Evolutionary conservation across 257 asterid genomes (phyloP), one percentile per base, ranked within the genome.

Genomic region (Salvia rosmarinus): DNA sequence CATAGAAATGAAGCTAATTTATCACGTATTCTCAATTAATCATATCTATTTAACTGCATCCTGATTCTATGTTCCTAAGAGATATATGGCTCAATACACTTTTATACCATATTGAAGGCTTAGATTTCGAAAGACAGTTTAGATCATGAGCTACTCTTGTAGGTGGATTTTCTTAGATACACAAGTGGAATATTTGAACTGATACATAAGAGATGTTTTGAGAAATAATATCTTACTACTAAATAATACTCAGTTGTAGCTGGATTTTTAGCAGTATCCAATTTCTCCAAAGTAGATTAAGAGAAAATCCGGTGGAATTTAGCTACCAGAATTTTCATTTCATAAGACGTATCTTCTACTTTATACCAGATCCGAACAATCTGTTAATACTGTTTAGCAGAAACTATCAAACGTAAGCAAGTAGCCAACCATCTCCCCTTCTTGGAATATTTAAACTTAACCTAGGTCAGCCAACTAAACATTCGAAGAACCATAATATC

Each of bases 281-380:
- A 49, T 37, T 62, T 39, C 55, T 72, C 57, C 71, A 72, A 47
- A 20, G 11, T 37, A 62, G 43, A 62, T 50, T 9, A 23, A 35
- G n/a, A 20, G 46, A 50, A 49, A 63, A 54, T 28, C 13, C n/a
- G 10, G 14, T 25, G 40, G 49, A 19, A 30, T 32, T 20, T 21
- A 72, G 30, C 37, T 62, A 54, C 14, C 61, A 44, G 39, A 20
- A 17, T 20, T 55, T 35, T 5, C 32, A 28, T 67, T 50, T 12
- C 52, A 51, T 17, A 10, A 35, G 4, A 66, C 10, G 25, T 11
- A 9, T 16, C 21, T 23, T 47, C n/a, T 6, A n/a, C 28, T 9
- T 9, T 17, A 59, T 46, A 21, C 28, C 12, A n/a, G 28, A 56
- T 9, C 49, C 20, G 4, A 20, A 28, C 8, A 3, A 16, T 9